Evolutionary conservation across 805 yeast genomes (phyloP).

Genomic region (Vanderwaltozyma yarrowii): DNA sequence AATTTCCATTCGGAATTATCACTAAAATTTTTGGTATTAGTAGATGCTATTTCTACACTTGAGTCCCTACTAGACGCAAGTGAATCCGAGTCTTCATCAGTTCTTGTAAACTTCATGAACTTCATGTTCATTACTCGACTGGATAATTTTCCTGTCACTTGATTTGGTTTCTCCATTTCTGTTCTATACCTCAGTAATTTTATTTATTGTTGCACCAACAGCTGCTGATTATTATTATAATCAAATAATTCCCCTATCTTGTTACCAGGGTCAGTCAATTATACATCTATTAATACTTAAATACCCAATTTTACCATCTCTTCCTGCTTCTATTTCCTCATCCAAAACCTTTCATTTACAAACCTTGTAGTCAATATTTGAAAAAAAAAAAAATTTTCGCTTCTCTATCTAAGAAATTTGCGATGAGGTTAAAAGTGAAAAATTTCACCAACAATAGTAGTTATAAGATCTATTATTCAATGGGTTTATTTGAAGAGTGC

Average conservation of each 20-base stretch:
- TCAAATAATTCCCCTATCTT: too few species aligned
- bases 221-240: too few species aligned
- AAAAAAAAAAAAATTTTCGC: too few species aligned
- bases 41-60: not conserved
- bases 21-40: not conserved
- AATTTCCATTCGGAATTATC: conserved; percentile 2
- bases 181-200: too few species aligned
- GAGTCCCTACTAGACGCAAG: not conserved
- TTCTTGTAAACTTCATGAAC: conserved; percentile 44
- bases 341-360: too few species aligned
- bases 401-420: conserved; percentile 2
- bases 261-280: too few species aligned
- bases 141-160: conserved; percentile 36
- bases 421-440: conserved; percentile 2
- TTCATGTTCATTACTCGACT: conserved; percentile 79
- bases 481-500: not conserved
- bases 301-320: too few species aligned
- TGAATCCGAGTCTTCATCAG: conserved; percentile 14
- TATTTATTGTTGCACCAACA: too few species aligned
- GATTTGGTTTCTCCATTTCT: conserved; percentile 2
- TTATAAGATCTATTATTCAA: too few species aligned
- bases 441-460: not conserved
- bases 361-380: too few species aligned
- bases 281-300: too few species aligned
- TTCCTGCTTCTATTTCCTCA: too few species aligned